Evolutionary conservation across 139 green algal genomes (phyloP).

Genomic region (Deuterostichococcus epilithicus): DNA sequence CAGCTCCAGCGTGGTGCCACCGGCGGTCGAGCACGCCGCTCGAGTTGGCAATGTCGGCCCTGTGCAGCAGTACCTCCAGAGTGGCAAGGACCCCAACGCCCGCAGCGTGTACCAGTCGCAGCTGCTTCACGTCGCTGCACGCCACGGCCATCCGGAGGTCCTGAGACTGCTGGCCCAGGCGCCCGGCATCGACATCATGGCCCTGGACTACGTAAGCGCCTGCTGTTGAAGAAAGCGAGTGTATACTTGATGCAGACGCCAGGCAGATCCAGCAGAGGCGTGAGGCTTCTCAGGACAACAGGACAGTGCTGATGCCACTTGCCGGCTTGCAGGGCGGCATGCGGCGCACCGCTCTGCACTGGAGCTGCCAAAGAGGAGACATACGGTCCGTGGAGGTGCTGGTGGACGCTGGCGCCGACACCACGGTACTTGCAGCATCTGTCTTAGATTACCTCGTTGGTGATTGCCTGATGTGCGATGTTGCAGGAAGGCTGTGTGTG

Average conservation of each 20-base stretch:
- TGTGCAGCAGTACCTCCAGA: background rate
- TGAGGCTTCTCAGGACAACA: too few relatives aligned
- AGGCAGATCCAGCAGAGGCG: too few relatives aligned
- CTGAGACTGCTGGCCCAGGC: background rate
- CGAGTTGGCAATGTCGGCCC: background rate
- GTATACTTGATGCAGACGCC: too few relatives aligned
- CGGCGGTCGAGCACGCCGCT: background rate
- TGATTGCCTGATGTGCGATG: background rate
- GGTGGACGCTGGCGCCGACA: conserved; percentile 8
- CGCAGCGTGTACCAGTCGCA: background rate
- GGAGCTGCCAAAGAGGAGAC: conserved; percentile 8
- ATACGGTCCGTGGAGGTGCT: conserved; percentile 1
- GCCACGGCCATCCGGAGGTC: background rate
- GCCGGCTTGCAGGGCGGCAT: conserved; percentile 13
- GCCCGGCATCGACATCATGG: conserved; percentile 4
- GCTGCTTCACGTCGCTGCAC: conserved; percentile 13
- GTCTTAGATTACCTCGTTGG: background rate
- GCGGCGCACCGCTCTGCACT: conserved; percentile 15
- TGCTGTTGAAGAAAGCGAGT: background rate
- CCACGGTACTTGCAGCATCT: background rate
- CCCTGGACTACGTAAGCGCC: conserved; percentile 10
- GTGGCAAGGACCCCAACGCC: background rate
- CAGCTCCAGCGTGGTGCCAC: background rate
- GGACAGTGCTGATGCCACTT: too few relatives aligned
- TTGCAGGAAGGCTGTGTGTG: background rate